These are phyloP conservation scores for Geotrichum citri-aurantii DNA, from an alignment of 1,139 yeast species.

Conservation along the genomic window DNA sequence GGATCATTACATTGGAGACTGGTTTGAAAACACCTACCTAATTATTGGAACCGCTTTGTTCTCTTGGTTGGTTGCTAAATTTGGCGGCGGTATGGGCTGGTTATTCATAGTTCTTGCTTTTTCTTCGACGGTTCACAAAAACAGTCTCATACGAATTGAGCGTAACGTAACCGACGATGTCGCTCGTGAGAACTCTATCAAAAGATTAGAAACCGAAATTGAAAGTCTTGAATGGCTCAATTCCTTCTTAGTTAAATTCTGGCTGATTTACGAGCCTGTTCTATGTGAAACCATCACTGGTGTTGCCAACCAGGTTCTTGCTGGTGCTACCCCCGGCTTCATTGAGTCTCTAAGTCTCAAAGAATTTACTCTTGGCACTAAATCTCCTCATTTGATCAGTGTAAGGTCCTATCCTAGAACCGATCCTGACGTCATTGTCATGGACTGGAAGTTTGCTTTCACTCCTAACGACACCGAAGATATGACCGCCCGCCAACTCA, in stretches of 20 bases:
- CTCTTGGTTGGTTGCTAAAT: constrained; percentile 76
- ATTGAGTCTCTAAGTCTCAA: constrained; percentile 79
- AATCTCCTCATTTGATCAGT: constrained; percentile 85
- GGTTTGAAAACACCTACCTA: constrained; percentile 87
- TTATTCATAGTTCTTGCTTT: constrained; percentile 62
- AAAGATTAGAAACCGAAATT: constrained; percentile 74
- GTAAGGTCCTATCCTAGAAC: constrained; percentile 87
- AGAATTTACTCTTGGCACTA: constrained; percentile 85
- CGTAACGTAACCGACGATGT: constrained; percentile 67
- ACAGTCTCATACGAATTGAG: constrained; percentile 77
- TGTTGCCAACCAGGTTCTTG: constrained; percentile 76
- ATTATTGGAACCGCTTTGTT: constrained; percentile 59
- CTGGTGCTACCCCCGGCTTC: constrained; percentile 70
- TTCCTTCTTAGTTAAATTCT: constrained; percentile 77
- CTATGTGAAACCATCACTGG: constrained; percentile 79
- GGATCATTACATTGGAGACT: constrained; percentile 74
- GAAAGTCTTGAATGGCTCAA: constrained; percentile 96
- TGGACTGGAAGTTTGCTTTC: constrained; percentile 91
- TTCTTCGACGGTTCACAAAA: constrained; percentile 65
- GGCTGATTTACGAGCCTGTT: constrained; percentile 90
- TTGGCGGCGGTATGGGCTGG: constrained; percentile 72
- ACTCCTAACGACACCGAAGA: constrained; percentile 84
- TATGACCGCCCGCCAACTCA: constrained; percentile 74
- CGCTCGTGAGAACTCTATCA: constrained; percentile 76
- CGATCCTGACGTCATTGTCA: constrained; percentile 79